phyloP scores from a whole-genome alignment of 2,329 filamentous ascomycete genomes.

The Clarireedia paspali region DNA sequence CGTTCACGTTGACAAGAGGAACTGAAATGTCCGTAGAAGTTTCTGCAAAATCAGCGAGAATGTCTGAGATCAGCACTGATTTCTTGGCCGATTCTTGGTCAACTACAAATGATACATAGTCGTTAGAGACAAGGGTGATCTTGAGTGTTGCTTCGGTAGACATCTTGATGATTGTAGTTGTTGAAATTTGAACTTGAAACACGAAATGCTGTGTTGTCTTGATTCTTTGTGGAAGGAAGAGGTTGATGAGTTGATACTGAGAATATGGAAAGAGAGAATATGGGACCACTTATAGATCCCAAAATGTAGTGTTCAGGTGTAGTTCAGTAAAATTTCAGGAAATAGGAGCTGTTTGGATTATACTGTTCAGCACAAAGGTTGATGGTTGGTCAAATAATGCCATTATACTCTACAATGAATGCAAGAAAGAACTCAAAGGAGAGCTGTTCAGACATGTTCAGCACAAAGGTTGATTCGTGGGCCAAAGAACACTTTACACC shows the following conservation, averaged over 20 bases:
- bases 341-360: too few relatives aligned
- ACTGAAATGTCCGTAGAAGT: constrained; percentile 44
- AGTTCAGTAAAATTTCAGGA: too few relatives aligned
- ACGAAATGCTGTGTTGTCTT: background rate
- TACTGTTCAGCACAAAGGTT: too few relatives aligned
- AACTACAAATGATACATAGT: constrained; percentile 40
- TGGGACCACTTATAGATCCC: too few relatives aligned
- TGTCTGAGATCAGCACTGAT: constrained; percentile 94
- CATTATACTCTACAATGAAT: too few relatives aligned
- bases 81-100: constrained; percentile 80
- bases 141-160: constrained; percentile 24
- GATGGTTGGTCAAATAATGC: too few relatives aligned
- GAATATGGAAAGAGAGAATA: too few relatives aligned
- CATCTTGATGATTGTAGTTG: constrained; percentile 20
- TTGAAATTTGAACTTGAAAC: background rate
- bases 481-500: background rate
- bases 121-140: constrained; percentile 43
- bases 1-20: constrained; percentile 85
- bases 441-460: too few relatives aligned
- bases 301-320: too few relatives aligned
- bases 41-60: constrained; percentile 88
- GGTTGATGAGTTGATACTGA: too few relatives aligned
- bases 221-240: too few relatives aligned
- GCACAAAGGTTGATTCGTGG: background rate
- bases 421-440: too few relatives aligned